Conservation (phyloP, 306 rosid genomes). For the Oxytropis ochrocephala region DNA sequence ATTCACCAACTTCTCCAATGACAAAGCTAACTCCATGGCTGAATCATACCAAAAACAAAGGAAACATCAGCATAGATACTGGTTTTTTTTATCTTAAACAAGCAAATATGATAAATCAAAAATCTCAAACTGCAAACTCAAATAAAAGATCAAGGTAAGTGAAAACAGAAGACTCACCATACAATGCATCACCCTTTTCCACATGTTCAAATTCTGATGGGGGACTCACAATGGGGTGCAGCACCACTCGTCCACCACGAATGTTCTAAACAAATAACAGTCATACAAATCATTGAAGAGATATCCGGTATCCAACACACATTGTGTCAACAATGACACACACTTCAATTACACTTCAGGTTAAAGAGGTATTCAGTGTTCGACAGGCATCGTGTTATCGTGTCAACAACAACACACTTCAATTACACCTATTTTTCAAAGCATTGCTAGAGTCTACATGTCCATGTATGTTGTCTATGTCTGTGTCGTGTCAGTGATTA, state of each 20-base stretch:
- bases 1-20: constrained; percentile 47
- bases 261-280: constrained; percentile 30
- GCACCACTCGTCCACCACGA: constrained; percentile 48
- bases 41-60: neutral
- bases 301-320: no score
- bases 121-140: no score
- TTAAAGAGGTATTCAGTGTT: no score
- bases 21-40: constrained; percentile 54
- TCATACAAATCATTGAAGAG: neutral
- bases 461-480: no score
- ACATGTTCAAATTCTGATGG: constrained; percentile 48
- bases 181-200: constrained; percentile 62
- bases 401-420: no score
- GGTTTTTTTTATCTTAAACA: neutral
- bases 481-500: no score
- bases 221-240: constrained; percentile 37
- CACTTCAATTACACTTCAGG: no score
- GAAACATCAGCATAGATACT: neutral
- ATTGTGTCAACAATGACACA: no score
- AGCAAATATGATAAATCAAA: neutral
- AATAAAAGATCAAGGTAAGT: neutral
- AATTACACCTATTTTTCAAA: no score
- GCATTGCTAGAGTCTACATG: no score
- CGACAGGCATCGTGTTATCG: no score
- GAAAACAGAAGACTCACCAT: constrained; percentile 31